Percentiles rank a stretch among this genome's conserved stretches.
phyloP scores from a whole-genome alignment of 192 early-diverging fungal species.

The Linnemannia exigua region DNA sequence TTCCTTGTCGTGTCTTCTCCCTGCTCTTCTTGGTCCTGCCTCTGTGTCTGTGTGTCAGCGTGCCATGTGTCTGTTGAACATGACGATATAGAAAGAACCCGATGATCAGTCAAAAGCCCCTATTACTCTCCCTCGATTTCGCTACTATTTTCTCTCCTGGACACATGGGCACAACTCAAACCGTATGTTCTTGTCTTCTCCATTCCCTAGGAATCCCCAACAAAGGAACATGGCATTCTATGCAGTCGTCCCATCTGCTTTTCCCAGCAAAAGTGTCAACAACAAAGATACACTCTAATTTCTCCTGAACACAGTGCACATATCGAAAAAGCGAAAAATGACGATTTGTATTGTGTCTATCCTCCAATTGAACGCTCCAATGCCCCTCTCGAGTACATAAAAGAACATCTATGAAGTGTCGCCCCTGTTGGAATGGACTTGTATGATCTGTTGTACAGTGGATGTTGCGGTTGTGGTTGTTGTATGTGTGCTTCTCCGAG shows the following conservation, averaged over 20 bases:
- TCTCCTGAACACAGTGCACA: neutral
- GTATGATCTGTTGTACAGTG: conserved; percentile 7
- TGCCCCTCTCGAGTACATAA: neutral
- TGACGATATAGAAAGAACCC: neutral
- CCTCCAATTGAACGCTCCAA: neutral
- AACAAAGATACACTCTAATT: neutral
- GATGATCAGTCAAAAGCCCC: neutral
- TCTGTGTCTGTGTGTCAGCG: conserved; percentile 3
- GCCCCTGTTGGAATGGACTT: neutral
- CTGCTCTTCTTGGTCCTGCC: neutral
- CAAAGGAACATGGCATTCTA: neutral
- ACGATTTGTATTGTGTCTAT: conserved; percentile 3
- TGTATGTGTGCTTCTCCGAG: neutral
- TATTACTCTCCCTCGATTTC: neutral
- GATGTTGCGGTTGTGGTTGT: neutral
- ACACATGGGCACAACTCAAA: neutral
- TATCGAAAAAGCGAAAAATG: neutral
- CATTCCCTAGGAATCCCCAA: neutral
- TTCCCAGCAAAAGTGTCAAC: neutral
- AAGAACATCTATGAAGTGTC: neutral
- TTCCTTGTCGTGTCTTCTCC: neutral
- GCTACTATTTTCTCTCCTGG: neutral
- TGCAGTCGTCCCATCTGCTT: neutral
- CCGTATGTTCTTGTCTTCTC: neutral
- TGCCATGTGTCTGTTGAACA: conserved; percentile 10